A percentile compares a stretch with the other conserved stretches of the same genome.
Evolutionary conservation across 208 protist species (phyloP).

Genomic region (Crithidia expoeki): DNA sequence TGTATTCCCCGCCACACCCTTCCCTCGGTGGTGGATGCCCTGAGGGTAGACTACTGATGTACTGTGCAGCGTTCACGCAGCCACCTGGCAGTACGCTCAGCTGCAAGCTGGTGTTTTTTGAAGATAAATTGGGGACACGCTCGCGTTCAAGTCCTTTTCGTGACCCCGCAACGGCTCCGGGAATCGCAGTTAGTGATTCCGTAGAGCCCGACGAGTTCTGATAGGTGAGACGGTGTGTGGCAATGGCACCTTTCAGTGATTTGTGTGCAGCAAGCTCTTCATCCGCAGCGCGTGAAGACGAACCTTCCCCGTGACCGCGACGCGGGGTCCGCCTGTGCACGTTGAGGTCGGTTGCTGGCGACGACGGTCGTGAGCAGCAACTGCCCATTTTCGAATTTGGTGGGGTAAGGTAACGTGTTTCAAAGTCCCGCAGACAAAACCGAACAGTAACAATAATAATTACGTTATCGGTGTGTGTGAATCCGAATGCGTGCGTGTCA

Average conservation of each 20-base stretch:
- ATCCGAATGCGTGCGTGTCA: slow-evolving; percentile 1
- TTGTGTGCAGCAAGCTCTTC: not conserved
- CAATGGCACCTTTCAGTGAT: not conserved
- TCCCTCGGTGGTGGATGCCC: not conserved
- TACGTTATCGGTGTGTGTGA: not conserved
- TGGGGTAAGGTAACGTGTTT: not conserved
- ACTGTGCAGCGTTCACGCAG: not conserved
- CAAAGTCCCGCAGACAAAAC: slow-evolving; percentile 3
- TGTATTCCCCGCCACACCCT: not conserved
- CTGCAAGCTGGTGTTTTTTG: not conserved
- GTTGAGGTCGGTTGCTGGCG: not conserved
- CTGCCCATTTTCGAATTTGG: not conserved
- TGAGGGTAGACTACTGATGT: not conserved
- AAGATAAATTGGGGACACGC: not conserved
- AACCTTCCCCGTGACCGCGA: not conserved
- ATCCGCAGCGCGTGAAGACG: not conserved
- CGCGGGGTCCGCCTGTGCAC: not conserved
- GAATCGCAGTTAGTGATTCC: not conserved
- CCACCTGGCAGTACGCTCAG: not conserved
- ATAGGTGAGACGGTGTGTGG: not conserved
- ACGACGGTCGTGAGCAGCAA: slow-evolving; percentile 7
- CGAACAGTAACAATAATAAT: not conserved
- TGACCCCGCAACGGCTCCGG: not conserved
- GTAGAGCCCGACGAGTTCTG: slow-evolving; percentile 1
- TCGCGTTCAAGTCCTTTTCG: not conserved